These are phyloP conservation scores for Didymella arachidicola DNA, from an alignment of 2,329 filamentous ascomycete genomes.

Conservation along the genomic window DNA sequence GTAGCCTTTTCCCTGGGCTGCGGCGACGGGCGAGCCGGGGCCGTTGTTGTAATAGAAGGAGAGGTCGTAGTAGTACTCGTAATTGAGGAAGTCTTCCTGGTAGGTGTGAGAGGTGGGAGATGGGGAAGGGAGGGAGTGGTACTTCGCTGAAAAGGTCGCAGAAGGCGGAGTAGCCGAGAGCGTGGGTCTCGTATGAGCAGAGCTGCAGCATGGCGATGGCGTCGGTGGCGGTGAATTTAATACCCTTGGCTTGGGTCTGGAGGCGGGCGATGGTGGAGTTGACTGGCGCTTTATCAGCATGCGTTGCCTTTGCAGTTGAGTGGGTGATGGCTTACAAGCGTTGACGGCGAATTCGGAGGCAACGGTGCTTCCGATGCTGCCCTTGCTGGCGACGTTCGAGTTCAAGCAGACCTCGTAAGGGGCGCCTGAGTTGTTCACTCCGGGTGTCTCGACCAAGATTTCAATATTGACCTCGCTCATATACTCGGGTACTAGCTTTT, in stretches of 20 bases:
- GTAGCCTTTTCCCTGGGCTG: conserved; percentile 45
- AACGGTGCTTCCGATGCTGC: conserved; percentile 39
- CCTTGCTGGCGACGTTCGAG: conserved; percentile 36
- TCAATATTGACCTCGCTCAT: conserved; percentile 41
- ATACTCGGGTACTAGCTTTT: conserved; percentile 34
- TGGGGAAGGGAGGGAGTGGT: not conserved
- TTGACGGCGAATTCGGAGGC: conserved; percentile 34
- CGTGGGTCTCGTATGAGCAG: conserved; percentile 46
- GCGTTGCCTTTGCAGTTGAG: not conserved
- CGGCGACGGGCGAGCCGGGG: conserved; percentile 40
- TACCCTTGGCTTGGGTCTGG: conserved; percentile 36
- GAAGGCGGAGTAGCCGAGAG: conserved; percentile 55
- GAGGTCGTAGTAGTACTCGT: conserved; percentile 56
- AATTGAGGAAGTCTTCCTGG: conserved; percentile 53
- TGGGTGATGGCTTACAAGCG: conserved; percentile 24
- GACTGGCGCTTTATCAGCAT: conserved; percentile 17
- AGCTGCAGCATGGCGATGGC: conserved; percentile 53
- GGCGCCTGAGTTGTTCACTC: conserved; percentile 42
- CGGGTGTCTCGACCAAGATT: conserved; percentile 37
- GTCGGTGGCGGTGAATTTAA: conserved; percentile 47
- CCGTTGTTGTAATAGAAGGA: conserved; percentile 49
- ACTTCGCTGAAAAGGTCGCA: conserved; percentile 52
- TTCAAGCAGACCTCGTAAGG: conserved; percentile 43
- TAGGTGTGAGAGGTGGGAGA: not conserved
- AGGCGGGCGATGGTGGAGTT: conserved; percentile 41